phyloP scores from a whole-genome alignment of 2,329 filamentous ascomycete species.

The Hirsutella rhossiliensis region DNA sequence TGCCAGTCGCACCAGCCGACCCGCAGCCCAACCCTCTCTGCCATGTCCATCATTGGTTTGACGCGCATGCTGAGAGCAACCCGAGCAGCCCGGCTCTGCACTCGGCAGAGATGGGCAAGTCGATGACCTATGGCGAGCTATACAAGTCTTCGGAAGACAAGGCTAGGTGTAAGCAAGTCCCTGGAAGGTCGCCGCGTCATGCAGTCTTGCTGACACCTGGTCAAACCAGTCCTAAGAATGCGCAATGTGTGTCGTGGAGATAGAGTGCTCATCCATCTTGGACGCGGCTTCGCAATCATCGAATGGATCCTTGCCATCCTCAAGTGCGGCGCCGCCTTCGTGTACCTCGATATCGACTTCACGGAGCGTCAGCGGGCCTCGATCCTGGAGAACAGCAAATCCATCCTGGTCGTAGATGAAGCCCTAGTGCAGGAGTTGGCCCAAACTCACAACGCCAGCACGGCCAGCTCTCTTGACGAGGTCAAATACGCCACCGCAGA shows the following conservation, averaged over 20 bases:
- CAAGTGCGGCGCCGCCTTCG: constrained; percentile 4
- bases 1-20: neutral
- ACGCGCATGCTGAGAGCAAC: constrained; percentile 3
- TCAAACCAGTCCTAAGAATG: neutral
- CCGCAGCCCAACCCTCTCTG: constrained; percentile 1
- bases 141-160: constrained; percentile 1
- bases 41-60: constrained; percentile 5
- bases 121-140: constrained; percentile 2
- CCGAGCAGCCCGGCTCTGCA: neutral
- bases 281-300: constrained; percentile 1
- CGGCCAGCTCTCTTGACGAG: neutral
- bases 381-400: constrained; percentile 2
- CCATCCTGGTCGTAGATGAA: constrained; percentile 1
- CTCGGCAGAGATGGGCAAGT: neutral
- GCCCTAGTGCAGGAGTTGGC: neutral
- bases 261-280: constrained; percentile 1
- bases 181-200: neutral
- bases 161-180: constrained; percentile 1
- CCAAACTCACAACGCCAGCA: neutral
- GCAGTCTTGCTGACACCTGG: neutral
- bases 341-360: constrained; percentile 2
- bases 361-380: constrained; percentile 1
- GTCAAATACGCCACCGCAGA: constrained; percentile 2
- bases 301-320: constrained; percentile 4
- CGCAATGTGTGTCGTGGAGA: neutral